Base-by-base conservation (phyloP, 208 protist species). In the Borovskyia barvae region DNA sequence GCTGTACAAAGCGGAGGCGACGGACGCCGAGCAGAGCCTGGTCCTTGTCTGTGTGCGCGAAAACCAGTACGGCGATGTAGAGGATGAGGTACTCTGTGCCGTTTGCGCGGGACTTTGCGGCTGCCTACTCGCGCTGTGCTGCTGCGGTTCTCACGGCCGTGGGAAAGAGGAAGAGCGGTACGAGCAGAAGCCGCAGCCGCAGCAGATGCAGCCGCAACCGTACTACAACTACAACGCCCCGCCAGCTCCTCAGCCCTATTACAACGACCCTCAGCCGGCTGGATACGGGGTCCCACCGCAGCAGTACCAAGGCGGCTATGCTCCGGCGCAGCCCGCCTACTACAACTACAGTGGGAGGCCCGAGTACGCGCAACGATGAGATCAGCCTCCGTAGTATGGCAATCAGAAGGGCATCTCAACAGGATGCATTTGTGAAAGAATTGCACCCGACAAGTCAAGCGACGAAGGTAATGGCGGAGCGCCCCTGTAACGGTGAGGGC, bases 291-390 rank as follows among this genome's bases (percentile, higher is more conserved):
- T 53, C 8, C 62, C 62, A n/a, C 62, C 62, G 58, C 50, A 66
- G 50, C 48, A 48, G 25, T 33, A 45, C 0, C 48, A 17, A 15
- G 49, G 25, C 49, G 39, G 48, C 30, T 67, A 67, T 36, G 51
- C 61, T 28, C 35, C 47, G 25, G 51, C 61, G 45, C 62, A 68
- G 29, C 62, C 62, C 11, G 62, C 45, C 8, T 68, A 68, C 52
- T 54, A 68, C 62, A 68, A 68, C 62, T 68, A 68, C 45, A 61
- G 52, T 46, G 62, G 62, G 15, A 6, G 39, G 5, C 52, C 62
- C 35, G 22, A 17, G 17, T 26, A 54, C 17, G 52, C 15, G 19
- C 62, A 68, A 22, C 29, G 26, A 26, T 25, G 3, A 9, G 19
- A 32, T 32, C 50, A 5, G 33, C 50, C 14, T 3, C 50, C 51